Evolutionary conservation across 2,329 filamentous ascomycete genomes (phyloP), one percentile per base, ranked within the genome.

Genomic region (Tolypocladium guangdongense): DNA sequence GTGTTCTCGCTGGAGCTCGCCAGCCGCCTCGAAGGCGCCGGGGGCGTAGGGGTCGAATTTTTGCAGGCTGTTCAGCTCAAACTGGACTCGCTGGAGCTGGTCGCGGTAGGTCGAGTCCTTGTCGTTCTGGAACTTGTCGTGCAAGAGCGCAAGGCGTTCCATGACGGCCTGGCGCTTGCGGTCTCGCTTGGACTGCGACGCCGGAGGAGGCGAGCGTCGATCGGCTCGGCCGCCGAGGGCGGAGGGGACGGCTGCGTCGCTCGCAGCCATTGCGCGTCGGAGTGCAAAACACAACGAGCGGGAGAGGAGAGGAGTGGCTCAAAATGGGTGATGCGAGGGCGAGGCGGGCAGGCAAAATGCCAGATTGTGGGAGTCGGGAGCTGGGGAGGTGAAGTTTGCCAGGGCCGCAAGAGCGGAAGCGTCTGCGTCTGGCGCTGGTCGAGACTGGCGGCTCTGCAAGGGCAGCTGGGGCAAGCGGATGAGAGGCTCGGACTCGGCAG

Each of bases 51-150:
- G 87, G 63, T 96, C 87, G 51, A 93, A 88, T 60, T 88, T 84
- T 68, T 90, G 84, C 59, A 96, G 89, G 47, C 95, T 78, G 55
- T 82, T 88, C 71, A 91, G 90, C 68, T 96, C 91, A 59, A 89
- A 84, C 71, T 96, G 91, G n/a, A 96, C 83, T 60, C 89, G 89
- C 63, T 93, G 86, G 2, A 96, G 80, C 70, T 96, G 90, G 59
- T 93, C 88, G 57, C 91, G 84, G 69, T 95, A 97, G 62, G 90
- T 84, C 57, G 81, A 76, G 68, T 96, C 90, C 59, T 88, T 82
- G 64, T 95, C 90, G 58, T 86, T 81, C 58, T 83, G 82, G 70
- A 96, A 92, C 59, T 84, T 84, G 52, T 86, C 82, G 52, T 86
- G 84, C 70, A 96, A 83, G 53, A 84, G 81, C 41, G 82, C 79